Base-by-base conservation (phyloP, 2,329 filamentous ascomycete genomes). In the Alternaria gansuensis region DNA sequence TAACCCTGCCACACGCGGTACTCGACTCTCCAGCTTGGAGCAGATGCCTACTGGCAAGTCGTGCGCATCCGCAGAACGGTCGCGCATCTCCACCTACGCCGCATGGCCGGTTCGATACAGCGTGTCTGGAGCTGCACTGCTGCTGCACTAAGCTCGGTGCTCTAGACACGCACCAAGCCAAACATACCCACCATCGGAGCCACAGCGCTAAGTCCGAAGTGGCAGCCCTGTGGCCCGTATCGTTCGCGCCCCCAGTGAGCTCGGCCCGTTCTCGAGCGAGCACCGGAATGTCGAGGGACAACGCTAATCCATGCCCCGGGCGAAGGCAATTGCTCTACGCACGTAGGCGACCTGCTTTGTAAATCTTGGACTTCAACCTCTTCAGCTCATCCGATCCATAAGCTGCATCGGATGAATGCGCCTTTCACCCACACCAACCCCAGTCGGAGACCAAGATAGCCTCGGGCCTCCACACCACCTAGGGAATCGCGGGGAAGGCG, bases 251-350 rank as follows among this genome's bases (percentile, higher is more conserved):
- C 56, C 59, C 44, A 60, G 46, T 34, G 26, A 45, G 31, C 63
- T 76, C 74, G 74, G 73, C 67, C 72, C 73, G 74, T 74, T 62
- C 76, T 77, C 62, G 70, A 75, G 75, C 75, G 76, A 77, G 63
- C 57, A 41, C 50, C 55, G 41, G 33, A 54, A 51, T 58, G 28
- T 43, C 39, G 46, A 24, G 11, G 34, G 39, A 26, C 23, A 50
- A 41, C 21, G 14, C 48, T 55, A n/a, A 50, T 51, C 44, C 40
- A 53, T 29, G 29, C 26, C 17, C 29, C 44, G 23, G 51, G 51
- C 60, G 51, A 60, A 40, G 45, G 51, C 54, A 53, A 44, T 23
- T 55, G 44, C 31, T 40, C 28, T 41, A 31, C 14, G 33, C 26
- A 36, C 13, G n/a, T 26, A 10, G 44, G 13, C 29, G 29, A 26